Percentiles rank a stretch among this genome's conserved stretches.
These are phyloP conservation scores for Prillingera fragicola DNA, from an alignment of 1,284 basidiomycete genomes.

Conservation along the genomic window DNA sequence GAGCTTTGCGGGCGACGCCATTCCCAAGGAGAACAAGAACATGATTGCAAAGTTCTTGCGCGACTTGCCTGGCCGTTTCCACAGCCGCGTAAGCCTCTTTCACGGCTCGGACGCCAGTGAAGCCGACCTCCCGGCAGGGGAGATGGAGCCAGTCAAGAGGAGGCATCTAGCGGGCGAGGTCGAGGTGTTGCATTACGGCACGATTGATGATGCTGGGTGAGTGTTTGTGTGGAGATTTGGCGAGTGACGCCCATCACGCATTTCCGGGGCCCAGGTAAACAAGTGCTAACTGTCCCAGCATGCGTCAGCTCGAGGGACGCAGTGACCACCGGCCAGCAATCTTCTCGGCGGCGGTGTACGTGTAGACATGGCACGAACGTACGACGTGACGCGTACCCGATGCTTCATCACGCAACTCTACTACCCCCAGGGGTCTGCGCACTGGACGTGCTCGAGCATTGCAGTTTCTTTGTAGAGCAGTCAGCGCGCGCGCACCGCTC, in stretches of 20 bases:
- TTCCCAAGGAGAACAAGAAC: neutral
- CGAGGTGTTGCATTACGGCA: constrained; percentile 46
- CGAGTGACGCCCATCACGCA: neutral
- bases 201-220: constrained; percentile 46
- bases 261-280: neutral
- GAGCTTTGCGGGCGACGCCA: neutral
- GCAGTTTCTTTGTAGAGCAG: too few relatives aligned
- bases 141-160: constrained; percentile 2
- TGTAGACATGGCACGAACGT: too few relatives aligned
- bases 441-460: too few relatives aligned
- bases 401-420: too few relatives aligned
- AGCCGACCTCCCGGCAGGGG: neutral
- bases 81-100: constrained; percentile 14
- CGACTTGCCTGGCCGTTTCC: constrained; percentile 34
- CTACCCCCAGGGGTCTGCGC: too few relatives aligned
- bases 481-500: too few relatives aligned
- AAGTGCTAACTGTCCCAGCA: constrained; percentile 18
- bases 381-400: too few relatives aligned
- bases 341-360: constrained; percentile 44
- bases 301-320: constrained; percentile 43
- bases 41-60: constrained; percentile 30
- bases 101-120: constrained; percentile 3
- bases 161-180: constrained; percentile 42
- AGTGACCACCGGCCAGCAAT: constrained; percentile 48
- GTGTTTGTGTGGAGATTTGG: neutral